Base-by-base conservation (phyloP, 2,329 filamentous ascomycete species). In the Fusarium subglutinans region DNA sequence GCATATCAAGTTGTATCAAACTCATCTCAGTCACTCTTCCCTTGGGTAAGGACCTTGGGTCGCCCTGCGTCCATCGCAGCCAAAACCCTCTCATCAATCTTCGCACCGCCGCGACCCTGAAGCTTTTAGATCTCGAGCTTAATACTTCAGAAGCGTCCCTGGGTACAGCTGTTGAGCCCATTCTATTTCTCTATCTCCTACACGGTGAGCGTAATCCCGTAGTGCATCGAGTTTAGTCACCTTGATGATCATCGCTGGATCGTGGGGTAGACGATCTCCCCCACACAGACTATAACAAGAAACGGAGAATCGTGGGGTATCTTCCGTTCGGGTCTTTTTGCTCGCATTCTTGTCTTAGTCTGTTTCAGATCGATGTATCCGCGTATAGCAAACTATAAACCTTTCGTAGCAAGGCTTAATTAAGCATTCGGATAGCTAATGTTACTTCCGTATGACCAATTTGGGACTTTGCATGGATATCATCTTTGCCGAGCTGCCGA, bases 41-140 rank as follows among this genome's bases (percentile, higher is more conserved):
- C 2, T n/a, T 22, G 2, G 1, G 3, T 3, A 6, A 30, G 0
- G 6, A 17, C 17, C 20, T 14, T 14, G 22, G 12, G 13, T 30
- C 26, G 17, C 4, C 26, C 4, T 15, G 10, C 4, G 4, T 48
- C 9, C 20, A 20, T 51, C 8, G 0, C 17, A 35, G 30, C 3
- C 17, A 20, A 18, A 26, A 11, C 2, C 15, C 20, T 12, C 17
- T 24, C 17, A 18, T 14, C 0, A 8, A 8, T 3, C 30, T 7
- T 37, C 22, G 0, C 22, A 24, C 15, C n/a, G 17, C 8, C 12
- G 8, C n/a, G 6, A 10, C 12, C 4, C 0, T 15, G 4, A 1
- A 37, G 4, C 3, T 24, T 24, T 8, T 11, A 3, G 9, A 15
- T 3, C 17, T 26, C n/a, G 8, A 24, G 2, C 17, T 8, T 0